Base-by-base conservation (phyloP, 108 stramenopile genomes). In the Pelagomonas calceolata region DNA sequence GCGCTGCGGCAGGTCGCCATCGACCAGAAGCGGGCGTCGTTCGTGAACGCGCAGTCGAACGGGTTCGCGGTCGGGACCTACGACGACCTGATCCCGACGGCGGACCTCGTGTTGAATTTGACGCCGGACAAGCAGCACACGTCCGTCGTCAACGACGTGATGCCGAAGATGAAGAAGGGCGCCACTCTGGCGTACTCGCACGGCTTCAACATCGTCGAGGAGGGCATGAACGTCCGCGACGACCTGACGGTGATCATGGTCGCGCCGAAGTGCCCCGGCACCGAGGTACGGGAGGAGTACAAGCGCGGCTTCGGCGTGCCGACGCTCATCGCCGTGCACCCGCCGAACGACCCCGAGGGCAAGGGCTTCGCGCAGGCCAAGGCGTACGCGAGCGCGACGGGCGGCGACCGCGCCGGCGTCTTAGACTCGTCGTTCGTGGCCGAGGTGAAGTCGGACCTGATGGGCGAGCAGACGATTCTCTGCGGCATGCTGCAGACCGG, bases 281-380 rank as follows among this genome's bases (percentile, higher is more conserved):
- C 51, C 7, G 51, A 60, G 26, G 51, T 60, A 17, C 51, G 51
- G 7, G 51, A 16, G 14, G 51, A 60, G 51, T 60, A 60, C 51
- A 26, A 60, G 51, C 51, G 51, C 21, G 51, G 51, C 51, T 60
- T 60, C 51, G 51, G 51, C 51, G 51, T 60, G 51, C 51, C 51
- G 51, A 60, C 51, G 51, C 51, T 60, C 51, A 60, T 60, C 51
- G 51, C 51, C 51, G 51, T 60, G 51, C 51, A 60, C 51, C 51
- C 51, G 51, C 51, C 51, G 21, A 60, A 60, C 51, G 51, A 60
- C 51, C 51, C 51, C 51, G 0, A 60, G 10, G 51, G 51, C 10
- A 4, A 26, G 21, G 51, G 51, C 26, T 1, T 60, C 7, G 51
- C 51, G 21, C 51, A 60, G 51, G 51, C 51, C 21, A 60, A 60